These are phyloP conservation scores for Myxozyma udenii DNA, from an alignment of 805 yeast species.

Conservation along the genomic window DNA sequence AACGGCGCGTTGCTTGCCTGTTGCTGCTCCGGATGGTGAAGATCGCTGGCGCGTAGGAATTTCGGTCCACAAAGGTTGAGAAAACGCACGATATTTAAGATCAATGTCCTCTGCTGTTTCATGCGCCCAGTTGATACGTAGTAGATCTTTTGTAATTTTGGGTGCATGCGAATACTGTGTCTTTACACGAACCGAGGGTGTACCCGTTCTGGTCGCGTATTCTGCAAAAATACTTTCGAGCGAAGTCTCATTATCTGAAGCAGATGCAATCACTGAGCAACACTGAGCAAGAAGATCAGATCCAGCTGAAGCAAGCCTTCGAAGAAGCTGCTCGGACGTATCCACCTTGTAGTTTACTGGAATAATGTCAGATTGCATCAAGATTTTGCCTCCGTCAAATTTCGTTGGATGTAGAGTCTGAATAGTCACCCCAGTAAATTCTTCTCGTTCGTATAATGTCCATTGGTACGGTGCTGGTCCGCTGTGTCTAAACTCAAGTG, in stretches of 20 bases:
- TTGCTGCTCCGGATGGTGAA: not conserved
- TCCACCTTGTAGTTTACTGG: constrained; percentile 43
- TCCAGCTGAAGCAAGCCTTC: constrained; percentile 58
- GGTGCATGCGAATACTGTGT: constrained; percentile 15
- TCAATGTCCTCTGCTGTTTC: constrained; percentile 13
- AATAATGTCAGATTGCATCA: constrained; percentile 54
- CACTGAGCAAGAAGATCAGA: constrained; percentile 54
- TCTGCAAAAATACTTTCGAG: not conserved
- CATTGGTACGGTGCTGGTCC: constrained; percentile 91
- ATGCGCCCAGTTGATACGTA: constrained; percentile 11
- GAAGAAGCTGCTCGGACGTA: constrained; percentile 46
- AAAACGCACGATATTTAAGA: constrained; percentile 26
- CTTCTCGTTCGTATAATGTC: constrained; percentile 63
- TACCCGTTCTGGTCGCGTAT: not conserved
- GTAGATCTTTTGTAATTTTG: constrained; percentile 11
- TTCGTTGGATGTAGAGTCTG: constrained; percentile 86
- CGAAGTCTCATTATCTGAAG: not conserved
- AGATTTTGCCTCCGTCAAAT: constrained; percentile 75
- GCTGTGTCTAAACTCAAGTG: constrained; percentile 43
- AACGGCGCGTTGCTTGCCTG: constrained; percentile 4
- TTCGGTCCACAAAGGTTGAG: constrained; percentile 22
- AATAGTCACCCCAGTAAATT: constrained; percentile 73
- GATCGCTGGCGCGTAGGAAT: not conserved
- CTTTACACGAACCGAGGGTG: not conserved
- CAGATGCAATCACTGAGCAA: constrained; percentile 36